Evolutionary conservation across 352 stramenopile genomes (phyloP).

Genomic region (Globisporangium uncinulatum): DNA sequence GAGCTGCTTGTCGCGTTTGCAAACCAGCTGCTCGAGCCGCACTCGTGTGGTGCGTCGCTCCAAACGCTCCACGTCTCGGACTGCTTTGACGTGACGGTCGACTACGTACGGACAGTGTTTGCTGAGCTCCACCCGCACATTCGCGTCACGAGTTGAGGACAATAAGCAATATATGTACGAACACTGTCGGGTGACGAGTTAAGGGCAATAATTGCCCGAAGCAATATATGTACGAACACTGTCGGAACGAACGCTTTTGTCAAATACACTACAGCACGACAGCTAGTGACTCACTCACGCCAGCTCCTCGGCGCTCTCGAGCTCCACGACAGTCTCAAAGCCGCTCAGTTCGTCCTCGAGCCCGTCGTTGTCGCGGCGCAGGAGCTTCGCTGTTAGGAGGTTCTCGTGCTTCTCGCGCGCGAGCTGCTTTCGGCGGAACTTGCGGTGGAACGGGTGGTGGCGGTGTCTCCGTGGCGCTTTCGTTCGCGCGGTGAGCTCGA

Average conservation of each 20-base stretch:
- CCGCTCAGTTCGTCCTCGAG: conserved; percentile 9
- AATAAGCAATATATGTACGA: background rate
- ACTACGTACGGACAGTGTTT: conserved; percentile 65
- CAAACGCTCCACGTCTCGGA: conserved; percentile 49
- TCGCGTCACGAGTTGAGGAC: conserved; percentile 25
- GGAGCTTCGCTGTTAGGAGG: conserved; percentile 13
- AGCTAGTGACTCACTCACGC: background rate
- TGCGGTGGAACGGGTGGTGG: conserved; percentile 10
- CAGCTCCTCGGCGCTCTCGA: conserved; percentile 1
- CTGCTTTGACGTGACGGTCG: conserved; percentile 73
- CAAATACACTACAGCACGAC: background rate
- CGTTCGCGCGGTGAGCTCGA: conserved; percentile 23
- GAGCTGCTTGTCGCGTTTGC: conserved; percentile 67
- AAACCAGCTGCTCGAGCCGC: conserved; percentile 60
- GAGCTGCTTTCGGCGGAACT: conserved; percentile 2
- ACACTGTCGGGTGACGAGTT: too few relatives aligned
- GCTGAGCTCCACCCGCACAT: conserved; percentile 43
- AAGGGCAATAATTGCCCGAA: too few relatives aligned
- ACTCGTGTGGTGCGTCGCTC: conserved; percentile 24
- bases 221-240: too few relatives aligned
- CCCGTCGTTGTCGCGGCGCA: conserved; percentile 6
- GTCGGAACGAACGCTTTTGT: too few relatives aligned
- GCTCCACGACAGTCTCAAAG: conserved; percentile 10
- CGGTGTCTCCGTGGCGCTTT: conserved; percentile 16
- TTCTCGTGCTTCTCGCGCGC: conserved; percentile 8